A percentile compares a stretch with the other conserved stretches of the same genome.
Evolutionary conservation across 2,329 filamentous ascomycete species (phyloP).

Genomic region (Beauveria australis): DNA sequence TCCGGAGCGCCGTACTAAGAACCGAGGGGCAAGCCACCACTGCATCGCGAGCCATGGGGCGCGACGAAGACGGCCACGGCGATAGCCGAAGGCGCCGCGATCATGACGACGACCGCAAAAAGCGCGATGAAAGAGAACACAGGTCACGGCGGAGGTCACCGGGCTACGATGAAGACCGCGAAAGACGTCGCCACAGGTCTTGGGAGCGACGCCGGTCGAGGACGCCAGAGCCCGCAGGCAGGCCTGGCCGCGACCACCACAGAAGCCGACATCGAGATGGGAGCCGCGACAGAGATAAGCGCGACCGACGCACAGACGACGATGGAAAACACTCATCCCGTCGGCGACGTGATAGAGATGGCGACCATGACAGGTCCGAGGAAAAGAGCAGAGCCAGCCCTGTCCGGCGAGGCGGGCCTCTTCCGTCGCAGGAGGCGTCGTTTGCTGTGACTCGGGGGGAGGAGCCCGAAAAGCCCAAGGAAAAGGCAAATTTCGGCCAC

Average conservation of each 20-base stretch:
- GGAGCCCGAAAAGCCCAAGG: constrained; percentile 53
- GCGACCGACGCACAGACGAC: constrained; percentile 5
- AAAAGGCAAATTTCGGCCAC: constrained; percentile 78
- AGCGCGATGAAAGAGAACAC: neutral
- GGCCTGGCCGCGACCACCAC: constrained; percentile 12
- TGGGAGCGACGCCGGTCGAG: constrained; percentile 9
- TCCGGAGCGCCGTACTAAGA: neutral
- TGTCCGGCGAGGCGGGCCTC: constrained; percentile 34
- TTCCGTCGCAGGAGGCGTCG: constrained; percentile 52
- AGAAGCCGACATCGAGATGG: constrained; percentile 21
- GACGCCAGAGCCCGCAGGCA: constrained; percentile 6
- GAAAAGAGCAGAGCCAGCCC: constrained; percentile 18
- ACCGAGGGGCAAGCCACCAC: neutral
- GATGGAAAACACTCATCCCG: neutral
- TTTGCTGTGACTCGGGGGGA: constrained; percentile 44
- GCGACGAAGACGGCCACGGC: constrained; percentile 1
- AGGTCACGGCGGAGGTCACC: constrained; percentile 7
- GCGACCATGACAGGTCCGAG: constrained; percentile 14
- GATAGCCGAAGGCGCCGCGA: constrained; percentile 1
- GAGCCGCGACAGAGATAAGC: constrained; percentile 13
- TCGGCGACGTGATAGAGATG: neutral
- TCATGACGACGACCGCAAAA: neutral
- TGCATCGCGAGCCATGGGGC: neutral
- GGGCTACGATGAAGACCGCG: constrained; percentile 6
- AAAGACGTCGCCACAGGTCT: constrained; percentile 7